phyloP scores from a whole-genome alignment of 1,284 basidiomycete species.

The Trichosporon coremiiforme region DNA sequence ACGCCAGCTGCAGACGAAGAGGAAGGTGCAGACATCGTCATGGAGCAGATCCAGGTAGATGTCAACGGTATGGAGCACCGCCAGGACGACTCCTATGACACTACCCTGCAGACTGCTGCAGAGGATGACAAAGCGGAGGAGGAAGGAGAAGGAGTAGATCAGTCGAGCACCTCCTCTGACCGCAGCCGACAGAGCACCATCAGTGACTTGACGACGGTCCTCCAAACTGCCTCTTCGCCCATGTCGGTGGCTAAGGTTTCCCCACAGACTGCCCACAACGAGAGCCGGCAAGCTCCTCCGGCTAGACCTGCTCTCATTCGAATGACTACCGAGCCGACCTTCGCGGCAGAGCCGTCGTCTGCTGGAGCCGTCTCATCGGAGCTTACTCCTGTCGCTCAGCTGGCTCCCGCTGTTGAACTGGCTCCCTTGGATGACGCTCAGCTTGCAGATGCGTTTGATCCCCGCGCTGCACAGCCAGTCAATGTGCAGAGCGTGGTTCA shows the following conservation, averaged over 20 bases:
- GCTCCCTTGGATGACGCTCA: background rate
- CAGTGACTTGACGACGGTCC: conserved; percentile 10
- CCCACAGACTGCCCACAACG: background rate
- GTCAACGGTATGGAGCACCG: background rate
- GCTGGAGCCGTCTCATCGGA: background rate
- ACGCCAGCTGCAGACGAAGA: background rate
- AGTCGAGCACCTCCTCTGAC: background rate
- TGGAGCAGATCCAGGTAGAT: background rate
- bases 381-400: background rate
- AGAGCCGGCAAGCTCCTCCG: background rate
- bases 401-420: background rate
- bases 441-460: background rate
- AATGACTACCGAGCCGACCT: background rate
- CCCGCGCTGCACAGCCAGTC: background rate
- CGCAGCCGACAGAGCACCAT: conserved; percentile 1
- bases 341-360: background rate
- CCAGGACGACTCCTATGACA: background rate
- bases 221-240: conserved; percentile 5
- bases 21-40: background rate
- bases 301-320: background rate
- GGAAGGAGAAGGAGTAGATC: background rate
- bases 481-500: background rate
- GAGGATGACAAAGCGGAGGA: background rate
- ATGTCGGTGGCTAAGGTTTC: background rate
- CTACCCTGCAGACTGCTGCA: background rate